These are phyloP conservation scores for Drechmeria coniospora DNA, from an alignment of 2,329 filamentous ascomycete species.

Conservation along the genomic window DNA sequence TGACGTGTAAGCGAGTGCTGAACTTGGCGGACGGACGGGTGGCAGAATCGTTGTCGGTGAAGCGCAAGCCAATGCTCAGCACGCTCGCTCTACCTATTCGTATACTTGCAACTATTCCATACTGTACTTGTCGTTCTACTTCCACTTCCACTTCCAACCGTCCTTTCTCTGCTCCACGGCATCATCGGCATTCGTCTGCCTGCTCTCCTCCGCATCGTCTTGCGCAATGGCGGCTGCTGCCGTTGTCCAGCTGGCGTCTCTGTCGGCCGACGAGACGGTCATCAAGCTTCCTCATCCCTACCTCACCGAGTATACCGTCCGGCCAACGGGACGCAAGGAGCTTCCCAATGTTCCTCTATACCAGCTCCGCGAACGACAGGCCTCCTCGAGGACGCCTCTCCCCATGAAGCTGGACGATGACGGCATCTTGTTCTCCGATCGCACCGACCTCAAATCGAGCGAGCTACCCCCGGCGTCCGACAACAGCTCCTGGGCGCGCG, in stretches of 20 bases:
- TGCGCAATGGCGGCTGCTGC: slow-evolving; percentile 10
- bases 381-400: slow-evolving; percentile 11
- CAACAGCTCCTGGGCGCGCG: slow-evolving; percentile 41
- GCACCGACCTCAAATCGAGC: slow-evolving; percentile 30
- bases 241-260: slow-evolving; percentile 9
- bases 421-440: slow-evolving; percentile 28
- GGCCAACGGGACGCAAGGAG: slow-evolving; percentile 12
- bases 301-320: slow-evolving; percentile 27
- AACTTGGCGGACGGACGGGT: too few relatives aligned
- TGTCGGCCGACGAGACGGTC: slow-evolving; percentile 21
- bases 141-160: too few relatives aligned
- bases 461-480: slow-evolving; percentile 33
- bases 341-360: slow-evolving; percentile 13
- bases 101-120: too few relatives aligned
- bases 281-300: slow-evolving; percentile 36
- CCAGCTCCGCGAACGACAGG: slow-evolving; percentile 17
- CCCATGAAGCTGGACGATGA: slow-evolving; percentile 17
- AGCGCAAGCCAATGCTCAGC: too few relatives aligned
- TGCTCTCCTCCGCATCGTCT: too few relatives aligned
- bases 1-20: too few relatives aligned
- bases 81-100: too few relatives aligned
- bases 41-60: too few relatives aligned
- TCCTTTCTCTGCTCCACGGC: too few relatives aligned
- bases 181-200: neutral
- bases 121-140: too few relatives aligned